A percentile compares a stretch with the other conserved stretches of the same genome.
These are phyloP conservation scores for Thelonectria blattea DNA, from an alignment of 2,329 filamentous ascomycete genomes.

Conservation along the genomic window DNA sequence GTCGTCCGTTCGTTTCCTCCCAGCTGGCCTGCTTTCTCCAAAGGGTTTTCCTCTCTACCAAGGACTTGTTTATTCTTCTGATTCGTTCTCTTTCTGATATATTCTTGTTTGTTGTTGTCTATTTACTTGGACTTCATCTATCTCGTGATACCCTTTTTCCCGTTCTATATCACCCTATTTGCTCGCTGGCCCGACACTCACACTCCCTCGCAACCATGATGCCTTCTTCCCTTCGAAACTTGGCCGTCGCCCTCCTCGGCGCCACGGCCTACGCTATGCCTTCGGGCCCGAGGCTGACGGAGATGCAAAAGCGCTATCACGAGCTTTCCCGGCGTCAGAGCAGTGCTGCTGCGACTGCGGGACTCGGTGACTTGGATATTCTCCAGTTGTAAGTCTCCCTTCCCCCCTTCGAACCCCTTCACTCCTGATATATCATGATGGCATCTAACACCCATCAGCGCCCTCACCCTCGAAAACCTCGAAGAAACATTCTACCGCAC, in stretches of 20 bases:
- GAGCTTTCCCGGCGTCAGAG: conserved; percentile 58
- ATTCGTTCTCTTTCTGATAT: neutral
- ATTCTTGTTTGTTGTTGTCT: neutral
- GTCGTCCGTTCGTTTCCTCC: neutral
- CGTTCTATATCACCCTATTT: neutral
- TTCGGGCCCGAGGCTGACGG: conserved; percentile 50
- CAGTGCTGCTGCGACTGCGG: conserved; percentile 52
- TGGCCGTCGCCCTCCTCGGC: conserved; percentile 52
- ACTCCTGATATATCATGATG: too few species aligned
- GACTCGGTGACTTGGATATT: conserved; percentile 60
- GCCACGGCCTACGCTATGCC: conserved; percentile 56
- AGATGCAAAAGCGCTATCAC: conserved; percentile 54
- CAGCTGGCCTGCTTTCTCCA: conserved; percentile 15
- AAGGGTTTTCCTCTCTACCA: too few species aligned
- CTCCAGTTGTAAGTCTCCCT: conserved; percentile 59
- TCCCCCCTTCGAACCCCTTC: too few species aligned
- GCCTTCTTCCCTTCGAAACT: conserved; percentile 47
- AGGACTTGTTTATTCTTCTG: conserved; percentile 2
- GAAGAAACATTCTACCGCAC: conserved; percentile 75
- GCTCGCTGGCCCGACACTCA: conserved; percentile 34
- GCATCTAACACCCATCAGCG: conserved; percentile 41
- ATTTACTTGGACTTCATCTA: neutral
- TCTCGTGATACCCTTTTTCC: conserved; percentile 22
- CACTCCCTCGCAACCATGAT: conserved; percentile 36
- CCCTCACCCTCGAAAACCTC: conserved; percentile 76